Evolutionary conservation across 2,329 filamentous ascomycete genomes (phyloP), one percentile per base, ranked within the genome.

Genomic region (Xylaria digitata): DNA sequence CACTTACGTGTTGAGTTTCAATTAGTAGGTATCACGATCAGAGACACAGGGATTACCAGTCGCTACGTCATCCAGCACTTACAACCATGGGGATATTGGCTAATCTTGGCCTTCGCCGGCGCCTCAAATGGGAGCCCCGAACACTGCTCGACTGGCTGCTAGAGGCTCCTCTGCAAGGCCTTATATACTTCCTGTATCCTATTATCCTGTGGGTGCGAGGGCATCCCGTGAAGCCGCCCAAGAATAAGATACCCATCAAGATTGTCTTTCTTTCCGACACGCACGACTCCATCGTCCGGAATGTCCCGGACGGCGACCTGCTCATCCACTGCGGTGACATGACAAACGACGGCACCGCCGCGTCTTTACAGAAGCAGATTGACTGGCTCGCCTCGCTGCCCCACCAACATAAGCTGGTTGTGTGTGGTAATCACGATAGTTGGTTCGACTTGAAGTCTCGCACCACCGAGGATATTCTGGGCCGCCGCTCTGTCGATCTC

Each of bases 181-280:
- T 92, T 62, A 82, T 90, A 68, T 83, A 86, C 66, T 82, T 86
- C 46, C 75, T 92, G 66, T 92, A 94, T 80, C 82, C 83, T 65
- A 60, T 90, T 54, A 80, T 95, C 63, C 85, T 91, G 42, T 82
- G 83, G 72, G 85, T 97, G 2, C 91, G 92, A 32, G 90, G 91
- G 1, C 78, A 83, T 11, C 88, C 92, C 0, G 87, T 89, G 71
- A 82, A 78, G 17, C 87, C 89, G 11, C 85, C 88, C 1, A 82
- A 82, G 37, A 81, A 84, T 62, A 82, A 82, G 63, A 82, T 81
- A 0, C 81, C 87, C 6, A 87, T 97, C 75, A 89, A 89, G 66
- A 85, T 97, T 30, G 92, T 97, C 70, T 97, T 93, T 80, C 88
- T 97, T 70, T 95, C 93, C 9, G 95, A 97, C 80, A 97, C 95